Conservation (phyloP, 805 yeast genomes). For the Starmerella sp. region DNA sequence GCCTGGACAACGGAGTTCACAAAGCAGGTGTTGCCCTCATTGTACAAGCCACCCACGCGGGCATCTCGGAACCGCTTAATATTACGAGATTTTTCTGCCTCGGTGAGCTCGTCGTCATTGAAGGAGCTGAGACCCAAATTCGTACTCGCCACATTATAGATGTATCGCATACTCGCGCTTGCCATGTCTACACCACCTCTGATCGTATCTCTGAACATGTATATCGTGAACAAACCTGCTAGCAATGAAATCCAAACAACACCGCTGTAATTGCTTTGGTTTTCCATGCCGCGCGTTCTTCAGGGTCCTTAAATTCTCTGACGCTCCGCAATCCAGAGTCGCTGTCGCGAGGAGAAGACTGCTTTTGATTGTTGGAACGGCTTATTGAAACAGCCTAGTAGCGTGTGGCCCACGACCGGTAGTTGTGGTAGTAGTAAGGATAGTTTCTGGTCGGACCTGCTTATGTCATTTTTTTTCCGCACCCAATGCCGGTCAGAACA, state of each 20-base stretch:
- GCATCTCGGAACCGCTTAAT: slow-evolving; percentile 21
- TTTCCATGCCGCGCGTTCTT: not conserved
- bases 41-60: slow-evolving; percentile 71
- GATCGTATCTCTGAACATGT: slow-evolving; percentile 27
- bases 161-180: slow-evolving; percentile 23
- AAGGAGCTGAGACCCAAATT: slow-evolving; percentile 22
- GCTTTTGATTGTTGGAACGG: too few relatives aligned
- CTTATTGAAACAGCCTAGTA: not conserved
- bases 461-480: not conserved
- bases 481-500: not conserved
- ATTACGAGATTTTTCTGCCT: slow-evolving; percentile 19
- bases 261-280: slow-evolving; percentile 3
- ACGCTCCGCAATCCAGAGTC: not conserved
- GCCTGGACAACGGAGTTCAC: slow-evolving; percentile 86
- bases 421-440: not conserved
- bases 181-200: slow-evolving; percentile 29
- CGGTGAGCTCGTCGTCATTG: slow-evolving; percentile 23
- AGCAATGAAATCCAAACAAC: slow-evolving; percentile 1
- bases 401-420: not conserved
- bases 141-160: slow-evolving; percentile 25
- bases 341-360: not conserved
- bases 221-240: slow-evolving; percentile 6
- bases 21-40: slow-evolving; percentile 90
- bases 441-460: not conserved
- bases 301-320: not conserved